Evolutionary conservation across 129 eudicot genomes (phyloP).

Genomic region (Pulicaria dysenterica): DNA sequence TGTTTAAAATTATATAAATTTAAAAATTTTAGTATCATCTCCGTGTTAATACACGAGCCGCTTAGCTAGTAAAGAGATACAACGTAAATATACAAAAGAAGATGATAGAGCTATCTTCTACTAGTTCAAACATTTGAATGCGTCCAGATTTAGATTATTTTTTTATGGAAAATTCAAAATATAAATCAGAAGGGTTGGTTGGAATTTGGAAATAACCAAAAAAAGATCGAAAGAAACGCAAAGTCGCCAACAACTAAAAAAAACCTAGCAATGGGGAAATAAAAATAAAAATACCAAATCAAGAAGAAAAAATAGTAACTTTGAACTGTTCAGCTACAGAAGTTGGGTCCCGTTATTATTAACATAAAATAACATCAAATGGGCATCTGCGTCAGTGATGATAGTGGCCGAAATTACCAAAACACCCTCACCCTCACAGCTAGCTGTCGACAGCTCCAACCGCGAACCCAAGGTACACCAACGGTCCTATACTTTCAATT

Average conservation of each 20-base stretch:
- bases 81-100: too few species aligned
- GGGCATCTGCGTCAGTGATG: slow-evolving; percentile 18
- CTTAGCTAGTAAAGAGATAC: too few species aligned
- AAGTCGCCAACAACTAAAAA: not conserved
- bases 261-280: not conserved
- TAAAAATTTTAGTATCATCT: too few species aligned
- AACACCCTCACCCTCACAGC: slow-evolving; percentile 17
- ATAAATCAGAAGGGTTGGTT: not conserved
- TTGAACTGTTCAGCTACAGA: slow-evolving; percentile 6
- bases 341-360: slow-evolving; percentile 24
- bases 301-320: not conserved
- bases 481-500: slow-evolving; percentile 44
- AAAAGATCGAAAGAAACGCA: not conserved
- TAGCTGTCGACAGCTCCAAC: slow-evolving; percentile 34
- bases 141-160: not conserved
- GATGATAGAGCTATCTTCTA: too few species aligned
- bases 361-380: slow-evolving; percentile 8
- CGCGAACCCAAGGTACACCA: slow-evolving; percentile 40
- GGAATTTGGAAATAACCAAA: slow-evolving; percentile 1
- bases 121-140: not conserved
- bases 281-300: not conserved
- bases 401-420: slow-evolving; percentile 13
- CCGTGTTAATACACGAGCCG: too few species aligned
- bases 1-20: too few species aligned
- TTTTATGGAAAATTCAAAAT: not conserved